Evolutionary conservation across 2,329 filamentous ascomycete species (phyloP), one percentile per base, ranked within the genome.

Genomic region (Thelonectria blattea): DNA sequence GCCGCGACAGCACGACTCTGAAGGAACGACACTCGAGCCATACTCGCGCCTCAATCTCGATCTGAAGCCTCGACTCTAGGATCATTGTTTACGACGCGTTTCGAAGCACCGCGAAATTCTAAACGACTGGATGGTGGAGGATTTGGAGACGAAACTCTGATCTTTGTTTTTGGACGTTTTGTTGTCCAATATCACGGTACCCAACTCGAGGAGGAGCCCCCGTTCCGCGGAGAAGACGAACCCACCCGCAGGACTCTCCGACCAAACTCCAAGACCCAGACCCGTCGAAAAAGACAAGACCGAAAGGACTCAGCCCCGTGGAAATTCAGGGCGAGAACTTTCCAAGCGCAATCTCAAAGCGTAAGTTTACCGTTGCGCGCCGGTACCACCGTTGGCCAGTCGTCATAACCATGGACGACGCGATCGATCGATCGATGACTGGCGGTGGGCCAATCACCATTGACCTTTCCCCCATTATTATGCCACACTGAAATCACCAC

Each of bases 361-460:
- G 67, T 69, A 47, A 66, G 67, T 27, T 18, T 57, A 52, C 22
- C 52, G 58, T 54, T 46, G n/a, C 32, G 34, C 18, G 58, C 58
- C 43, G 42, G 39, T 37, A 37, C 34, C 34, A 37, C 34, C 34
- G 34, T 14, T 53, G 60, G 61, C 62, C 57, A 65, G 62, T 69
- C 63, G 68, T 70, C 68, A 70, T 67, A 58, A 65, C 62, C 60
- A 67, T 59, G 22, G 56, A 63, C 51, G 53, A 60, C 47, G 65
- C 71, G 71, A 73, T 74, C 73, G 72, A 74, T 74, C 73, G 73
- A 74, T 74, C 70, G 63, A 63, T 64, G 56, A 52, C 55, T 50
- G 34, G 45, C 24, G 56, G 47, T 47, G 53, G 52, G 24, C 69
- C 69, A 74, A 74, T 73, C 58, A 66, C 58, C 67, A 30, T 18